Conservation (phyloP, 192 early-diverging fungal genomes). For the Podila minutissima region DNA sequence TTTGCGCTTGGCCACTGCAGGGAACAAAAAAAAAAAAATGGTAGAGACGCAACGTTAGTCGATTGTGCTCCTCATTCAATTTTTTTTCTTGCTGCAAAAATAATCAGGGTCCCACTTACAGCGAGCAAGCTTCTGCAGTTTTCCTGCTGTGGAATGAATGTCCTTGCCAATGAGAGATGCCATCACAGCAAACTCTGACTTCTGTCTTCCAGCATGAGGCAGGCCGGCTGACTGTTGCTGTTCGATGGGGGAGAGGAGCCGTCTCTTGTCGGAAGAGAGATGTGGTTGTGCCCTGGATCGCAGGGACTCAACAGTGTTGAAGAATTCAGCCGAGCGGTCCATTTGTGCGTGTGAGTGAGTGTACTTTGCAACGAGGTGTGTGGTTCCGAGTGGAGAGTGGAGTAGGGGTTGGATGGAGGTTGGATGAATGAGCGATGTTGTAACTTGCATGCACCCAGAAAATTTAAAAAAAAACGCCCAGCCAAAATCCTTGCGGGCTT, state of each 20-base stretch:
- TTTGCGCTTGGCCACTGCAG: slow-evolving; percentile 88
- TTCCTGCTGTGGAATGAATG: slow-evolving; percentile 83
- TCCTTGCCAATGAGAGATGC: slow-evolving; percentile 87
- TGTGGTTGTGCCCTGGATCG: slow-evolving; percentile 56
- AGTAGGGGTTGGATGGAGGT: no score
- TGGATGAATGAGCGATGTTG: no score
- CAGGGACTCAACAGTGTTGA: slow-evolving; percentile 80
- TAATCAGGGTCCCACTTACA: slow-evolving; percentile 46
- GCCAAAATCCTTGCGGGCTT: no score
- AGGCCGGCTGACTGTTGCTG: slow-evolving; percentile 17
- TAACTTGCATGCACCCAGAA: background rate
- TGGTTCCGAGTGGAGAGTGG: no score
- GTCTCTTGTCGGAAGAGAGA: slow-evolving; percentile 29
- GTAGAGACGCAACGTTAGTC: background rate
- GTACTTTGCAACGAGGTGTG: no score
- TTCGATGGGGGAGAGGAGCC: slow-evolving; percentile 52
- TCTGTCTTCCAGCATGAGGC: slow-evolving; percentile 30
- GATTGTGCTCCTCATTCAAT: no score
- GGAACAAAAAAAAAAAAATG: slow-evolving; percentile 1
- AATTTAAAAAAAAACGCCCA: background rate
- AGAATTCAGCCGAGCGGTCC: slow-evolving; percentile 90
- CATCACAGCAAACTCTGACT: slow-evolving; percentile 86
- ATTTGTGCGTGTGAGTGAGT: slow-evolving; percentile 12
- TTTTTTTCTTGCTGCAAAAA: no score
- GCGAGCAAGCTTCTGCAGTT: slow-evolving; percentile 87